Percentiles rank a stretch among this genome's conserved stretches.
Evolutionary conservation across 2,329 filamentous ascomycete species (phyloP).

Genomic region (Aaosphaeria arxii): DNA sequence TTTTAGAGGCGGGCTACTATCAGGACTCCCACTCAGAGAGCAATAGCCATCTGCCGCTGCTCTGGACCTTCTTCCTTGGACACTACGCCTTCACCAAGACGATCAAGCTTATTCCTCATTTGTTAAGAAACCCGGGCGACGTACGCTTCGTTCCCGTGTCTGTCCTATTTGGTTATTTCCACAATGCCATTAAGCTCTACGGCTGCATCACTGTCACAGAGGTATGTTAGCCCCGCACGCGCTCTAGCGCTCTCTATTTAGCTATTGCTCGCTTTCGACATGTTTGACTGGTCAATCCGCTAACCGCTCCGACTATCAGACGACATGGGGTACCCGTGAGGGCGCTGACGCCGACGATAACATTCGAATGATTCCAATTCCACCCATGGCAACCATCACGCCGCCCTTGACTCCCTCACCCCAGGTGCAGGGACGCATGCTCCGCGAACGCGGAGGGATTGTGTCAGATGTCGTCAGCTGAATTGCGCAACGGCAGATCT

Average conservation of each 20-base stretch:
- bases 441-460: constrained; percentile 34
- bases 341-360: constrained; percentile 75
- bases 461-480: constrained; percentile 23
- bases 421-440: constrained; percentile 26
- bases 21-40: constrained; percentile 6
- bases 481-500: constrained; percentile 2
- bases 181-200: constrained; percentile 88
- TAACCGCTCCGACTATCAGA: constrained; percentile 52
- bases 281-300: not conserved
- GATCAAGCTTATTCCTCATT: constrained; percentile 85
- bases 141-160: constrained; percentile 79
- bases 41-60: constrained; percentile 16
- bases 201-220: constrained; percentile 68
- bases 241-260: constrained; percentile 7
- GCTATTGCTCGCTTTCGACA: not conserved
- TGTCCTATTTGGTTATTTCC: constrained; percentile 86
- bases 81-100: constrained; percentile 76
- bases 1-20: constrained; percentile 31
- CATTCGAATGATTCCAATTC: constrained; percentile 38
- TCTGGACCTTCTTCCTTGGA: constrained; percentile 31
- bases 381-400: constrained; percentile 29
- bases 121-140: constrained; percentile 79
- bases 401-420: constrained; percentile 33
- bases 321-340: constrained; percentile 91
- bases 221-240: constrained; percentile 25